Base-by-base conservation (phyloP, 2,329 filamentous ascomycete species). In the Setomelanomma holmii region DNA sequence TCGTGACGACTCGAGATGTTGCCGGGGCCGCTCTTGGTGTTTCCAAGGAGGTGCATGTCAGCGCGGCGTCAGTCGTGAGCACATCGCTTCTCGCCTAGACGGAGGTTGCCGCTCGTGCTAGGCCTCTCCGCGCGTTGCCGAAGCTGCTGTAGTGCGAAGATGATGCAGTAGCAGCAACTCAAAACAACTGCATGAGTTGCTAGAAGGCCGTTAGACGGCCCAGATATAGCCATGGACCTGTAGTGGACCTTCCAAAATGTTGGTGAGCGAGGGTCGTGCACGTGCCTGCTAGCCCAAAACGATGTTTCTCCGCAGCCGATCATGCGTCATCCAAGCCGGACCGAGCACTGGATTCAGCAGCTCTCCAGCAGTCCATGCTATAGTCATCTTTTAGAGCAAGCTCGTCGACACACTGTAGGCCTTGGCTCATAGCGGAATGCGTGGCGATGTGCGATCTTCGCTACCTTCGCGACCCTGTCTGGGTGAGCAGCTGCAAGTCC, bases 201-300 rank as follows among this genome's bases (percentile, higher is more conserved):
- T 22, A 42, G 23, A 30, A 30, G 19, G 8, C 24, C 40, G 22
- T 19, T 42, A 17, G 22, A 10, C 4, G 14, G 40, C 4, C 23
- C 40, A 42, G 4, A 42, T 42, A 42, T 30, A 27, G 40, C 22
- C 40, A 42, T 19, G 23, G 14, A 27, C 22, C 3, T 30, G 14
- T n/a, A 11, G 30, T 6, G 40, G 23, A 42, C 40, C 40, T 42
- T n/a, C 40, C 40, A 42, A 42, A 42, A 30, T 27, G 23, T 20
- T 27, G 16, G 21, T 23, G 23, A 23, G 19, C n/a, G 40, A 22
- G n/a, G 24, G 23, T 17, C 21, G 23, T 33, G 21, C 40, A 42
- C 40, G 40, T 42, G 40, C 14, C 12, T 5, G 4, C 22, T 42
- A 42, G 30, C 40, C 6, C 4, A 4, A 30, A 17, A 6, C 11